Percentiles rank a stretch among this genome's conserved stretches.
Evolutionary conservation across 768 basidiomycete species (phyloP).

Genomic region (Psilocybe subaeruginosa): DNA sequence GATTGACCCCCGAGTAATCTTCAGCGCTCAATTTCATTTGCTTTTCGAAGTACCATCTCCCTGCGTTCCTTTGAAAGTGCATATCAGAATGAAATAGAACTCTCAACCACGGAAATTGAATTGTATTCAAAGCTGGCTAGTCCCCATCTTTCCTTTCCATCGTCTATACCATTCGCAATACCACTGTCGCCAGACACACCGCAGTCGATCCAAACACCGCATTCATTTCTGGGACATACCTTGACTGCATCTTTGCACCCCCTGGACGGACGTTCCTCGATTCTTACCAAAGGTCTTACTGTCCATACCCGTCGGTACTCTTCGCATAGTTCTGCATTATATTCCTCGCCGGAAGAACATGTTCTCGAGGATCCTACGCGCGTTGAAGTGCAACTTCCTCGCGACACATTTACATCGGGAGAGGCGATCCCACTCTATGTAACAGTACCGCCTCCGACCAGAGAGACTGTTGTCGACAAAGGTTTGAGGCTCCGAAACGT

Average conservation of each 20-base stretch:
- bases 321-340: constrained; percentile 60
- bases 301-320: constrained; percentile 80
- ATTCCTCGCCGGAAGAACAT: constrained; percentile 61
- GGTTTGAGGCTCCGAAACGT: constrained; percentile 82
- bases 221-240: constrained; percentile 72
- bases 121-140: constrained; percentile 43
- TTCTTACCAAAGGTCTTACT: constrained; percentile 56
- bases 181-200: constrained; percentile 81
- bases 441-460: constrained; percentile 75
- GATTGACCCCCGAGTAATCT: constrained; percentile 11
- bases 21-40: constrained; percentile 16
- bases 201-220: constrained; percentile 77
- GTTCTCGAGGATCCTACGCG: constrained; percentile 63
- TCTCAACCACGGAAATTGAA: constrained; percentile 57
- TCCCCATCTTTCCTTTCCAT: constrained; percentile 46
- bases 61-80: constrained; percentile 70
- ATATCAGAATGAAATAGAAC: constrained; percentile 66
- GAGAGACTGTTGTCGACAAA: constrained; percentile 65
- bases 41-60: constrained; percentile 55
- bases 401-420: constrained; percentile 69
- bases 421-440: constrained; percentile 83
- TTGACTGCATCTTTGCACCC: constrained; percentile 72
- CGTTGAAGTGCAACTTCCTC: constrained; percentile 71
- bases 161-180: constrained; percentile 79
- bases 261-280: constrained; percentile 32